Evolutionary conservation across 176 grass and related monocot species (phyloP).

Genomic region (Pontederia crassipes): DNA sequence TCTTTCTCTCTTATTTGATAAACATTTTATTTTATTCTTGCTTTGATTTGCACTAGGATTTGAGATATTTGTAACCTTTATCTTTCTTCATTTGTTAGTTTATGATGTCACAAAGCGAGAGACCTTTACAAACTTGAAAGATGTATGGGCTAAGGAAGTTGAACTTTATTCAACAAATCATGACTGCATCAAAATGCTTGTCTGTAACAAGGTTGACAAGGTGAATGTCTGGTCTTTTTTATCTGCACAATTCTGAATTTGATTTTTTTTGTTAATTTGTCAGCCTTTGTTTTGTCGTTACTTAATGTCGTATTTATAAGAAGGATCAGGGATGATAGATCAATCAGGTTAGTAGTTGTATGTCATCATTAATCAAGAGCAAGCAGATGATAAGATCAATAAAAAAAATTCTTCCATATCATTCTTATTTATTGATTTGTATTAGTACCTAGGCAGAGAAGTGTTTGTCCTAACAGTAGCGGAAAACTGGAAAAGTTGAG

Average conservation of each 20-base stretch:
- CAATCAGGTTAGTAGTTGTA: too few relatives aligned
- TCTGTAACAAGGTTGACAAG: conserved; percentile 98
- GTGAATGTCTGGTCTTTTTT: conserved; percentile 18
- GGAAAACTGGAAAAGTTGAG: too few relatives aligned
- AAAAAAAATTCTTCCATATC: too few relatives aligned
- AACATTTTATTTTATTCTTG: not conserved
- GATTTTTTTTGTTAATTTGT: not conserved
- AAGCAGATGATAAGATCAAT: too few relatives aligned
- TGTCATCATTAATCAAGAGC: too few relatives aligned
- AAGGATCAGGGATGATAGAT: too few relatives aligned
- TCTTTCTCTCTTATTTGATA: not conserved
- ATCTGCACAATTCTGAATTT: not conserved
- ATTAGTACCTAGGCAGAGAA: too few relatives aligned
- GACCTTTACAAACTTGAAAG: conserved; percentile 83
- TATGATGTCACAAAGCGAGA: conserved; percentile 93
- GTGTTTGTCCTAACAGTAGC: too few relatives aligned
- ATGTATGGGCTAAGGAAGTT: conserved; percentile 92
- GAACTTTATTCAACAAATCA: conserved; percentile 74
- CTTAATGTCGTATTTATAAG: not conserved
- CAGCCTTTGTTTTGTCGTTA: not conserved
- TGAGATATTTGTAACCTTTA: not conserved
- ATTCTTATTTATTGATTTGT: too few relatives aligned
- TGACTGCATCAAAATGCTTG: conserved; percentile 84
- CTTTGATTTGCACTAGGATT: too few relatives aligned
- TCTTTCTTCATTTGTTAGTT: conserved; percentile 47